Evolutionary conservation across 208 protist species (phyloP).

Genomic region (Acanthamoeba royreba): DNA sequence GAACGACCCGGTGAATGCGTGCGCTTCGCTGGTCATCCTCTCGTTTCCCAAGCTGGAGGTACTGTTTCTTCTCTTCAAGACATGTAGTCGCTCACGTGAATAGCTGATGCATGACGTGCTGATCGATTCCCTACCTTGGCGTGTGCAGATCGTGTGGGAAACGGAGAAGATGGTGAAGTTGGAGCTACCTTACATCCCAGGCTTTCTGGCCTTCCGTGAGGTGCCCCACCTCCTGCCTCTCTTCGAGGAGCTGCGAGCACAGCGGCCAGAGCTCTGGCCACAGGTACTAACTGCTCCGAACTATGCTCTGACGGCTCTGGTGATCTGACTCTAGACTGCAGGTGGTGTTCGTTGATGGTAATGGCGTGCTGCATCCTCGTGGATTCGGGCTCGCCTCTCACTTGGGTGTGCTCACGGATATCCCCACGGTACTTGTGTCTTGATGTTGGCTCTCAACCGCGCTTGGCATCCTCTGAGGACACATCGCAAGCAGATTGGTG

Average conservation of each 20-base stretch:
- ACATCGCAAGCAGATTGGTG: not conserved
- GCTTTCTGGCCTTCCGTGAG: conserved; percentile 95
- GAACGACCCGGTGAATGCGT: conserved; percentile 66
- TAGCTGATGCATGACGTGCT: not conserved
- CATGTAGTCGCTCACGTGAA: not conserved
- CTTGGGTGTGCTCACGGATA: conserved; percentile 86
- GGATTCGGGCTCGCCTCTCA: conserved; percentile 92
- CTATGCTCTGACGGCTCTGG: not conserved
- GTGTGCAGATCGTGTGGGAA: conserved; percentile 72
- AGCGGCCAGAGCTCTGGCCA: conserved; percentile 63
- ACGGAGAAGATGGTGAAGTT: conserved; percentile 67
- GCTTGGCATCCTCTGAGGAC: not conserved
- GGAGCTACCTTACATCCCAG: conserved; percentile 87
- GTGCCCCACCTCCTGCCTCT: conserved; percentile 66
- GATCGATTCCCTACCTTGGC: not conserved
- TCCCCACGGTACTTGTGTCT: conserved; percentile 85
- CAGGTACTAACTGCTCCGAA: conserved; percentile 26
- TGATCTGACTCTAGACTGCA: conserved; percentile 77
- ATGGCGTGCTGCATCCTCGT: conserved; percentile 91
- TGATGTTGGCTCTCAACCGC: not conserved
- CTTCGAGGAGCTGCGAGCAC: conserved; percentile 50
- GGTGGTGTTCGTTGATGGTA: conserved; percentile 93
- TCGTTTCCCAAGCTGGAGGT: conserved; percentile 72
- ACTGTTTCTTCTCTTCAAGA: not conserved
- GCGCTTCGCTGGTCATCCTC: conserved; percentile 77